Conservation (phyloP, 495 filamentous ascomycete species). For the Oidiodendron maius region DNA sequence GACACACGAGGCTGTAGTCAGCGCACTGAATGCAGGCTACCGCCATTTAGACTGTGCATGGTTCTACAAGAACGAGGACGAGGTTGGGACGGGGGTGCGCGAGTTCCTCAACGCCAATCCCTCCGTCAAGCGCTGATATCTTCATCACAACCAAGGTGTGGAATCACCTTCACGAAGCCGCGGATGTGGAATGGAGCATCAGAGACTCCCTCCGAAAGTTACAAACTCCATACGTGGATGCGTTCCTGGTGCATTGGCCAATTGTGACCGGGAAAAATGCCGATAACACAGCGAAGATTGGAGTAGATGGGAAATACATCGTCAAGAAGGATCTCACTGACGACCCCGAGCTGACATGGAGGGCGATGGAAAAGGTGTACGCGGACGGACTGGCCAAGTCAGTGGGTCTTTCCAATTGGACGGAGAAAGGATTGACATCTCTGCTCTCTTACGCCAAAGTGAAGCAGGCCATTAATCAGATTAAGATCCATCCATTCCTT, state of each 20-base stretch:
- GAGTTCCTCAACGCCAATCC: slow-evolving; percentile 54
- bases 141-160: slow-evolving; percentile 64
- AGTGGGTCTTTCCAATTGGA: slow-evolving; percentile 30
- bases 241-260: slow-evolving; percentile 39
- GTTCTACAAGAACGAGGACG: slow-evolving; percentile 71
- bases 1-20: slow-evolving; percentile 49
- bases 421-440: slow-evolving; percentile 57
- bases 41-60: slow-evolving; percentile 67
- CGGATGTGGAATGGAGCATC: slow-evolving; percentile 56
- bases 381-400: slow-evolving; percentile 36
- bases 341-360: slow-evolving; percentile 50
- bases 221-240: slow-evolving; percentile 60
- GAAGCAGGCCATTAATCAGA: slow-evolving; percentile 79
- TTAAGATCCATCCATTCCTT: slow-evolving; percentile 78
- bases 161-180: slow-evolving; percentile 54
- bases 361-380: slow-evolving; percentile 51
- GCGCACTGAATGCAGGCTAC: slow-evolving; percentile 54
- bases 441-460: slow-evolving; percentile 44
- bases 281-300: slow-evolving; percentile 44
- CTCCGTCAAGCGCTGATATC: slow-evolving; percentile 47
- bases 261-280: slow-evolving; percentile 51
- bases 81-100: slow-evolving; percentile 60
- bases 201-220: slow-evolving; percentile 61
- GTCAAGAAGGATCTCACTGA: slow-evolving; percentile 18
- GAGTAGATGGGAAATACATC: slow-evolving; percentile 48